Percentiles rank a stretch among this genome's conserved stretches.
phyloP scores from a whole-genome alignment of 2,329 filamentous ascomycete species.

The Allantophomopsis cytisporea region DNA sequence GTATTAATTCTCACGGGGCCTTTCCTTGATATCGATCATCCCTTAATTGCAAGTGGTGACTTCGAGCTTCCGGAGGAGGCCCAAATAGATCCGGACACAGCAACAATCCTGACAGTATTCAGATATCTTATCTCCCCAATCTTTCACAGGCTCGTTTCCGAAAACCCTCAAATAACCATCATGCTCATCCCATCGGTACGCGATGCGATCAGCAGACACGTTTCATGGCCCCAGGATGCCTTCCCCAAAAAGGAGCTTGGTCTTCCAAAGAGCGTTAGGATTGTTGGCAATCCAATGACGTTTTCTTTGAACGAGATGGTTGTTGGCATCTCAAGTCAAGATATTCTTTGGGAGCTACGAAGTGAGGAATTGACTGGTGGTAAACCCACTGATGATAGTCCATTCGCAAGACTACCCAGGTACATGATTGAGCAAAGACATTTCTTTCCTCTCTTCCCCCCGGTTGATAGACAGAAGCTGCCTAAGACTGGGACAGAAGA shows the following conservation, averaged over 20 bases:
- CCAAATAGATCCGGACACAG: constrained; percentile 58
- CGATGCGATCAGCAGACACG: constrained; percentile 69
- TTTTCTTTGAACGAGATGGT: constrained; percentile 79
- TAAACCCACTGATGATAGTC: constrained; percentile 20
- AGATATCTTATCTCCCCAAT: constrained; percentile 63
- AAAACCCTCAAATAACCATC: constrained; percentile 69
- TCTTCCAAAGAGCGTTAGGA: constrained; percentile 60
- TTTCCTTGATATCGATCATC: constrained; percentile 86
- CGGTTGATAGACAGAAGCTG: constrained; percentile 53
- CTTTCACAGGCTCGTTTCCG: constrained; percentile 53
- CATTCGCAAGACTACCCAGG: constrained; percentile 50
- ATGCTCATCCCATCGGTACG: constrained; percentile 74
- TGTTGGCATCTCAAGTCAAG: constrained; percentile 70
- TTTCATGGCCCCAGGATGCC: constrained; percentile 72
- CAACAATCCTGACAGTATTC: constrained; percentile 74
- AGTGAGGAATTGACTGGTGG: constrained; percentile 54
- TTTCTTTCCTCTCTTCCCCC: constrained; percentile 82
- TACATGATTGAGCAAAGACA: constrained; percentile 82
- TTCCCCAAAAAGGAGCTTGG: constrained; percentile 54
- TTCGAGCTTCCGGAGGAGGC: constrained; percentile 61
- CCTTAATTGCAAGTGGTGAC: constrained; percentile 68
- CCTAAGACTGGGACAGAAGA: constrained; percentile 49
- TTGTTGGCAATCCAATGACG: constrained; percentile 85
- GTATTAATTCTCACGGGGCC: constrained; percentile 70
- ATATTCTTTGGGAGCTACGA: constrained; percentile 72